Evolutionary conservation across 306 rosid species (phyloP).

Genomic region (Gastrolobium bilobum): DNA sequence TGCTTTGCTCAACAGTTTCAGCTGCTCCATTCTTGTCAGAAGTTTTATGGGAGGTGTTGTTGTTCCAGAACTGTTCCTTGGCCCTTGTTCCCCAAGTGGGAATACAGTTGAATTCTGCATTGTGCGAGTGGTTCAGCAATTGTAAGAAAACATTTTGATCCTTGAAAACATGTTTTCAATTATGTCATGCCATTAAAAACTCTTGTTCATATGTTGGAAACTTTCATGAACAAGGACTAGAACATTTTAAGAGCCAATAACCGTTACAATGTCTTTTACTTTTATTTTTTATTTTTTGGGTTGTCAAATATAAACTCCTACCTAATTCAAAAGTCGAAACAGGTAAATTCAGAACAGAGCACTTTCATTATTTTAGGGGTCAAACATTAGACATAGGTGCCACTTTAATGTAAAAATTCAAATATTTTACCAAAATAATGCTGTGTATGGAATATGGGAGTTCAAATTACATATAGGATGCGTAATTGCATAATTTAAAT

Average conservation of each 20-base stretch:
- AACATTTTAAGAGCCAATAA: neutral
- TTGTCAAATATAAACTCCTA: neutral
- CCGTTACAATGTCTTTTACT: neutral
- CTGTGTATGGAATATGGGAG: no score
- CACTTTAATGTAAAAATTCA: no score
- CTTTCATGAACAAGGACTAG: neutral
- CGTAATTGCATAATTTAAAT: no score
- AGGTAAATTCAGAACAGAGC: neutral
- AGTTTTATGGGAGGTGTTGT: slow-evolving; percentile 66
- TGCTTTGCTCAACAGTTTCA: slow-evolving; percentile 84
- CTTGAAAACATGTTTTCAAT: neutral
- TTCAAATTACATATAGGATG: no score
- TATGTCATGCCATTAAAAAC: neutral
- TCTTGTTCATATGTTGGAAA: neutral
- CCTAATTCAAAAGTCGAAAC: neutral
- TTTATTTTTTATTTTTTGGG: neutral
- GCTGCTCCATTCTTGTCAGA: slow-evolving; percentile 87
- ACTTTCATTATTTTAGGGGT: neutral
- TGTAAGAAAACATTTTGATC: neutral
- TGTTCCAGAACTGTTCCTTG: slow-evolving; percentile 62
- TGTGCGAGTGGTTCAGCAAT: neutral
- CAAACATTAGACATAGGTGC: neutral
- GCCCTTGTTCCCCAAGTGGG: slow-evolving; percentile 72
- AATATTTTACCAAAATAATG: no score
- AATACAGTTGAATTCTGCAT: slow-evolving; percentile 71